Evolutionary conservation across 352 stramenopile species (phyloP), one percentile per base, ranked within the genome.

Genomic region (Phytophthora pseudosyringae): DNA sequence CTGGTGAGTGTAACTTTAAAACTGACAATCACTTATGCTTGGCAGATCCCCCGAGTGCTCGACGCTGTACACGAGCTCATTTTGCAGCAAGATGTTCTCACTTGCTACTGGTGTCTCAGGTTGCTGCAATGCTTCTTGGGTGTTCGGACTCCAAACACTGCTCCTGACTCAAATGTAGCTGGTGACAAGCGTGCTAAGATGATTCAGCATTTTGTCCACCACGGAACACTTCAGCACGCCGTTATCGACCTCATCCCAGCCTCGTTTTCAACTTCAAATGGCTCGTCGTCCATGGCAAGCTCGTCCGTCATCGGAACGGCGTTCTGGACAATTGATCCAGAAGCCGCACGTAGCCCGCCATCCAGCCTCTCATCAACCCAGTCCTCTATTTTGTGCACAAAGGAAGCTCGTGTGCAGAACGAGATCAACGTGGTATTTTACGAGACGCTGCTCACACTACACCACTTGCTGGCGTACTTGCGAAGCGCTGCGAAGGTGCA

Each of bases 351-450:
- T 58, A 69, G 57, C 12, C 45, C 63, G 26, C 58, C 66, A 11
- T 69, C 68, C 13, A 64, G 59, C 28, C 49, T 75, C 29, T 75
- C 67, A 11, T 77, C 71, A 21, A 60, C 75, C 26, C 62, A 81
- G 36, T 74, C 55, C 29, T 74, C 69, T 1, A 67, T 71, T 47
- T 53, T 77, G 59, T 74, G 49, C 55, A 70, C 81, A 10, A 88
- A 88, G 36, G 84, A 93, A 21, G 80, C 80, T 25, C 71, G 75
- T n/a, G 67, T 91, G 1, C 78, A 89, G 35, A 88, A 79, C 28
- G 72, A 90, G 18, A 90, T 93, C 69, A 89, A 76, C 39, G 77
- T 86, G 13, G 69, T 91, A 6, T 83, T 78, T 39, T 90, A 89
- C 49, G 84, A 93, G 49, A 75, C 80, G 38, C 66, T 91, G 21